A percentile compares a stretch with the other conserved stretches of the same genome.
phyloP scores from a whole-genome alignment of 2,329 filamentous ascomycete genomes.

The Rugonectria rugulosa region DNA sequence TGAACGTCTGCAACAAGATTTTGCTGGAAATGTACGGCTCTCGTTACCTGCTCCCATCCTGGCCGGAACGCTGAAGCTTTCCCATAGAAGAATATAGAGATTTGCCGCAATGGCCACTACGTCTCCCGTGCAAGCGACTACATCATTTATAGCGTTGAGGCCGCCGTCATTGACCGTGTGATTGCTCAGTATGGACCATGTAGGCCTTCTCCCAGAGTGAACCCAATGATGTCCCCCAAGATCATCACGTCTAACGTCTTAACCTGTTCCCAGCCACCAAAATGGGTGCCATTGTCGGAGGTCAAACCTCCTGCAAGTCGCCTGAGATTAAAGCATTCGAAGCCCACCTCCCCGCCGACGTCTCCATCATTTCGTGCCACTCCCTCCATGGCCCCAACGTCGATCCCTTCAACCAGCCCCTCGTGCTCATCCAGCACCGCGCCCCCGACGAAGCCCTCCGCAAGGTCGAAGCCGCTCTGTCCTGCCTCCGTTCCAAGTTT shows the following conservation, averaged over 20 bases:
- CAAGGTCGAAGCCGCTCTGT: slow-evolving; percentile 82
- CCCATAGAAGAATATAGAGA: slow-evolving; percentile 77
- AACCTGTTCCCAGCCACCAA: slow-evolving; percentile 76
- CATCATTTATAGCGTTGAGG: slow-evolving; percentile 98
- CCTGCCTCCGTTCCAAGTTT: slow-evolving; percentile 83
- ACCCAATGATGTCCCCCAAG: background rate
- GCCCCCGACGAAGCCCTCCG: slow-evolving; percentile 77
- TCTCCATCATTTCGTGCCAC: slow-evolving; percentile 94
- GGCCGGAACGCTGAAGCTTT: slow-evolving; percentile 57
- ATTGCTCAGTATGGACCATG: slow-evolving; percentile 91
- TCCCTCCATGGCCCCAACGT: slow-evolving; percentile 94
- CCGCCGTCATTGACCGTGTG: slow-evolving; percentile 85
- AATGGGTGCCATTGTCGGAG: slow-evolving; percentile 91
- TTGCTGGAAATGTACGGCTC: slow-evolving; percentile 79
- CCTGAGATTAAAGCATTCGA: slow-evolving; percentile 96
- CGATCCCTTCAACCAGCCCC: slow-evolving; percentile 85
- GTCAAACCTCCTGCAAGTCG: slow-evolving; percentile 97
- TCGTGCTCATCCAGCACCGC: slow-evolving; percentile 93
- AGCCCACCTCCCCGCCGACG: slow-evolving; percentile 82
- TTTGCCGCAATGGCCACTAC: slow-evolving; percentile 92
- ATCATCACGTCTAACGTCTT: slow-evolving; percentile 6
- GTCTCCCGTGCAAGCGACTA: slow-evolving; percentile 97
- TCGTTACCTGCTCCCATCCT: slow-evolving; percentile 30
- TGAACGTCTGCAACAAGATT: slow-evolving; percentile 81
- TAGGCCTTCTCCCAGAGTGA: slow-evolving; percentile 52